Evolutionary conservation across 441 rosid species (phyloP), one percentile per base, ranked within the genome.

Genomic region (Melastoma candidum): DNA sequence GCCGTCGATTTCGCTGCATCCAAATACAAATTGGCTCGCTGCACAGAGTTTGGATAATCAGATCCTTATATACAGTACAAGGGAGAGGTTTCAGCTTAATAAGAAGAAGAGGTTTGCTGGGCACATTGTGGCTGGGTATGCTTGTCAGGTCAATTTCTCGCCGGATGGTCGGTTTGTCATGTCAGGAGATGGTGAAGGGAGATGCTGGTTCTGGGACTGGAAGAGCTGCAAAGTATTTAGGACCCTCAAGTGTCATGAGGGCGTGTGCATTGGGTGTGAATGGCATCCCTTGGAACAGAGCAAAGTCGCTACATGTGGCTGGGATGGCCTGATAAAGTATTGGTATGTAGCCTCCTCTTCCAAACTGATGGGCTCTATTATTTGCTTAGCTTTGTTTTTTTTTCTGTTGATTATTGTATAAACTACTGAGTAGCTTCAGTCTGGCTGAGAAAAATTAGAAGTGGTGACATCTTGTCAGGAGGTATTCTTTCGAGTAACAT

Each of bases 191-290:
- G 97, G 96, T 54, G 99, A 90, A 65, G 96, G 97, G 54, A 84
- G 73, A 75, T 90, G 96, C 79, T 94, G 96, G 97, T 94, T 94
- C 74, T 94, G 97, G 96, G 95, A 90, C 64, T 90, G 99, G 97
- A 94, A 90, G 90, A 90, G 92, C 58, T 83, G 95, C 79, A 90
- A 81, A 72, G 95, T 90, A 5, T 89, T 94, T 60, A 82, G 90
- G 68, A 87, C 94, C 43, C 80, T 94, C 36, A 94, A 76, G 57
- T 94, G 99, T 71, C 97, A 90, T 12, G 83, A 90, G 54, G 88
- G 90, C 26, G 97, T 89, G 22, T 81, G 96, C 74, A 87, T 94
- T 59, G 99, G 99, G 46, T 66, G 76, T 27, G 93, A 75, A 63
- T 94, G 99, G 99, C 99, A 94, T 77, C 99, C 97, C 10, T 48